Conservation (phyloP, 768 basidiomycete species). For the Tephrocybe sp. region DNA sequence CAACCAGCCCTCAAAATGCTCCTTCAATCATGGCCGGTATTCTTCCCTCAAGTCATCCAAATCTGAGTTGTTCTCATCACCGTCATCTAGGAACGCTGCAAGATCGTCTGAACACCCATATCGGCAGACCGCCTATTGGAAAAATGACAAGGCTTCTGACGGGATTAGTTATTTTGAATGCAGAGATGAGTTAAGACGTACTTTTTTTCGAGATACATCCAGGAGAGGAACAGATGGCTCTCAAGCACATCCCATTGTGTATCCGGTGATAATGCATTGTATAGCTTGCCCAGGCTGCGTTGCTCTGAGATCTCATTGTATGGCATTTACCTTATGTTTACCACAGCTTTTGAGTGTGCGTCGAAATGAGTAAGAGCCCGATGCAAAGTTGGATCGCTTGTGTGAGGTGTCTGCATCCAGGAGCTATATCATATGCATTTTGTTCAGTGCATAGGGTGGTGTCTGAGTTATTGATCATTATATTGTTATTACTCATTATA, state of each 20-base stretch:
- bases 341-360: not conserved
- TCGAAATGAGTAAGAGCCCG: too few relatives aligned
- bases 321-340: constrained; percentile 9
- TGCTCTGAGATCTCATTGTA: too few relatives aligned
- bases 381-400: too few relatives aligned
- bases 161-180: not conserved
- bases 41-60: constrained; percentile 60
- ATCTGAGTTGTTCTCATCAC: constrained; percentile 52
- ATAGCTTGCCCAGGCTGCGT: constrained; percentile 43
- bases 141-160: constrained; percentile 31
- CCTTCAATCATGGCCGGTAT: constrained; percentile 54
- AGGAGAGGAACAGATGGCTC: constrained; percentile 48
- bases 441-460: too few relatives aligned
- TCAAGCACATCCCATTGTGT: constrained; percentile 47
- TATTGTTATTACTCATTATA: too few relatives aligned
- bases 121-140: constrained; percentile 29
- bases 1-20: constrained; percentile 58
- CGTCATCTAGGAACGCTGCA: constrained; percentile 49
- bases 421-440: too few relatives aligned
- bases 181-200: constrained; percentile 12
- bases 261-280: constrained; percentile 50
- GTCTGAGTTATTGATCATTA: too few relatives aligned
- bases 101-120: constrained; percentile 45
- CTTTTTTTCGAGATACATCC: constrained; percentile 38
- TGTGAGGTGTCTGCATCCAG: too few relatives aligned